Base-by-base conservation (phyloP, 2,329 filamentous ascomycete species). In the Fusarium algeriense region DNA sequence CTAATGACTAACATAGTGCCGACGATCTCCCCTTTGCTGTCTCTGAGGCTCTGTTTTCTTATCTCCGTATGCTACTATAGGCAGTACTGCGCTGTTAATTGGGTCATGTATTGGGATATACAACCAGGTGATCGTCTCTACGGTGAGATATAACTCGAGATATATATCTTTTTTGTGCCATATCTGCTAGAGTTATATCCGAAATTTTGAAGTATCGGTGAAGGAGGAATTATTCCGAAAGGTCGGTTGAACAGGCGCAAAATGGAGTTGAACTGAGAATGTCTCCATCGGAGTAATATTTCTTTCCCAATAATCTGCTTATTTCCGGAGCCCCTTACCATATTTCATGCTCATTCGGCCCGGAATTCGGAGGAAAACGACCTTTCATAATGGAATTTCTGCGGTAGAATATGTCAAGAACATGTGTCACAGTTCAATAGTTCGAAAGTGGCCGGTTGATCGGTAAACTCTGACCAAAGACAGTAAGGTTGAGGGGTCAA, bases 111-210 rank as follows among this genome's bases (percentile, higher is more conserved):
- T 32, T 20, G 10, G n/a, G 28, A 19, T 35, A 12, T 50, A 23
- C 37, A 2, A 23, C 11, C 7, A 23, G 15, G 9, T 9, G n/a
- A 12, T 26, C 12, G 20, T 11, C 11, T 9, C 2, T 5, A 19
- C 2, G 30, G 11, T 23, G 5, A 19, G 4, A 23, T 9, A 1
- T 23, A 14, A 15, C 19, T 11, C n/a, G 15, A 49, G 0, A 7
- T 49, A 17, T 10, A 28, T 20, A 6, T 2, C 30, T 0, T 17
- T 15, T 11, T 17, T 5, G 32, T 10, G 8, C 7, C 3, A 6
- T 10, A 7, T n/a, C 1, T 41, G 8, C 23, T 6, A 23, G 7
- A 4, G 30, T 30, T 35, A 35, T 37, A 13, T 23, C 38, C 15
- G 8, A 10, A 5, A n/a, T 15, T 2, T 54, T 10, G 4, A 10